Conservation (phyloP, 116 monocot species). For the Iris pallida region DNA sequence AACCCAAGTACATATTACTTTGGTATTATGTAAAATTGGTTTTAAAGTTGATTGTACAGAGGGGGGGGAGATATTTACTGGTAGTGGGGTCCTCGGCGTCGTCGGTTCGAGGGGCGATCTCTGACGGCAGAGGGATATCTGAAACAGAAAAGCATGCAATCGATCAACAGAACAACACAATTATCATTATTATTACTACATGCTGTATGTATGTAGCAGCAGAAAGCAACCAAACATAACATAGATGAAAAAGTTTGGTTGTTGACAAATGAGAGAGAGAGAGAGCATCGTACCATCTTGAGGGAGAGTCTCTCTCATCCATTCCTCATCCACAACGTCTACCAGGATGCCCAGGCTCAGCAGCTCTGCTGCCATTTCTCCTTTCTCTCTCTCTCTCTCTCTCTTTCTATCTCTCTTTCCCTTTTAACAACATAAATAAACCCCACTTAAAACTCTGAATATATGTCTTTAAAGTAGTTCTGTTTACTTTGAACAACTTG, state of each 20-base stretch:
- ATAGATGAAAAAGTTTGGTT: neutral
- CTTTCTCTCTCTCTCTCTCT: neutral
- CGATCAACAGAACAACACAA: no score
- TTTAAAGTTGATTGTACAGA: neutral
- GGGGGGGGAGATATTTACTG: constrained; percentile 9
- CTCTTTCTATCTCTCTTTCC: neutral
- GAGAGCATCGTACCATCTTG: constrained; percentile 32
- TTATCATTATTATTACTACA: no score
- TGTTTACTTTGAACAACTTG: no score
- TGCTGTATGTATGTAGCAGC: neutral
- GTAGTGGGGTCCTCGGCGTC: constrained; percentile 53
- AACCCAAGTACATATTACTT: neutral
- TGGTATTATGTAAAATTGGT: neutral
- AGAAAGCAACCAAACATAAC: neutral
- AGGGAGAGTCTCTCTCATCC: constrained; percentile 66
- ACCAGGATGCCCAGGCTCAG: constrained; percentile 64
- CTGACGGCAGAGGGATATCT: constrained; percentile 54
- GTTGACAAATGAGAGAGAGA: neutral
- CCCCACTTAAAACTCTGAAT: no score
- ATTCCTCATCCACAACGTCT: constrained; percentile 61
- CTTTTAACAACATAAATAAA: neutral
- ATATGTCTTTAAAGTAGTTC: no score
- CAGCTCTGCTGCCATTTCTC: constrained; percentile 25
- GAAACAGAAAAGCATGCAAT: neutral
- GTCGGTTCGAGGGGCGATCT: constrained; percentile 32